phyloP scores from a whole-genome alignment of 108 stramenopile genomes.

The Skeletonema menzelii region DNA sequence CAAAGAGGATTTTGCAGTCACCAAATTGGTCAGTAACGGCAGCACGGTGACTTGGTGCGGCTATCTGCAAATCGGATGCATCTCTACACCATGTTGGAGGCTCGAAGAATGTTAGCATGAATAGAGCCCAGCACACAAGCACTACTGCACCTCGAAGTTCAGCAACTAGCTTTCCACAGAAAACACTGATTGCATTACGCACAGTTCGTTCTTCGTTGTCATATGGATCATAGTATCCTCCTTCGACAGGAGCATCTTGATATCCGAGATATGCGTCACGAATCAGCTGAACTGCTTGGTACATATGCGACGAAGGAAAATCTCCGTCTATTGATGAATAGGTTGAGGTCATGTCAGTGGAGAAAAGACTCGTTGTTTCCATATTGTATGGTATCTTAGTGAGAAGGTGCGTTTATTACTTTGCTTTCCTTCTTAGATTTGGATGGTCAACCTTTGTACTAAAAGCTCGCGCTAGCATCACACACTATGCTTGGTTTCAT shows the following conservation, averaged over 20 bases:
- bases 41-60: conserved; percentile 15
- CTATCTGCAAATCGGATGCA: conserved; percentile 13
- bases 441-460: too few relatives aligned
- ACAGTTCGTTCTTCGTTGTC: conserved; percentile 23
- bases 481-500: too few relatives aligned
- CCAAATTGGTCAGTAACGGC: conserved; percentile 8
- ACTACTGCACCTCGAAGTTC: conserved; percentile 26
- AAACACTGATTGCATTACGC: conserved; percentile 31
- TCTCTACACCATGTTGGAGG: conserved; percentile 78
- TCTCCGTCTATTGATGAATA: background rate
- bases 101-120: conserved; percentile 66
- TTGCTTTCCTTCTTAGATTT: too few relatives aligned
- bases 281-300: conserved; percentile 64
- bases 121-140: conserved; percentile 41
- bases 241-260: conserved; percentile 42
- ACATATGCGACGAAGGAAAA: conserved; percentile 26
- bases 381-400: background rate
- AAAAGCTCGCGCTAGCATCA: too few relatives aligned
- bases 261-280: conserved; percentile 67
- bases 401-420: too few relatives aligned
- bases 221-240: conserved; percentile 66
- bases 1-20: conserved; percentile 42
- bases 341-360: background rate
- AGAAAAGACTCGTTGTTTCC: background rate
- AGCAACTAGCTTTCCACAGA: conserved; percentile 41